A percentile compares a stretch with the other conserved stretches of the same genome.
phyloP scores from a whole-genome alignment of 371 early-diverging fungal species.

The Apophysomyces ossiformis region DNA sequence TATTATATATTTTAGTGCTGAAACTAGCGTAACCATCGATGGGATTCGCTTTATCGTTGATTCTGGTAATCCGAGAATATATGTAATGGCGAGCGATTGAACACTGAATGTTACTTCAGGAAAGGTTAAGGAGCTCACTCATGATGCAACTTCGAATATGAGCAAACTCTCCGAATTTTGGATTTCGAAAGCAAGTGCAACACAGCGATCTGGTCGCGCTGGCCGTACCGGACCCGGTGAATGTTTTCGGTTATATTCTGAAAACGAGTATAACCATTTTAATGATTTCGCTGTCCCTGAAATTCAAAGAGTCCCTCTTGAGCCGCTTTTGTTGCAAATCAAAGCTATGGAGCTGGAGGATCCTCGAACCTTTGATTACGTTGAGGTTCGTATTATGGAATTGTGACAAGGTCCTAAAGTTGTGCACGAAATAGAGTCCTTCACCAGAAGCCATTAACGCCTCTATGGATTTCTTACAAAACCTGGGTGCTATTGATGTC shows the following conservation, averaged over 20 bases:
- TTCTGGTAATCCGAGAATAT: conserved; percentile 50
- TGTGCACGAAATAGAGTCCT: conserved; percentile 43
- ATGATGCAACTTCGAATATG: conserved; percentile 55
- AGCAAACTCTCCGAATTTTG: conserved; percentile 70
- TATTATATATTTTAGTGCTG: conserved; percentile 33
- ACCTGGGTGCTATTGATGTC: conserved; percentile 60
- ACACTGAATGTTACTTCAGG: conserved; percentile 41
- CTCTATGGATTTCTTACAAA: conserved; percentile 63
- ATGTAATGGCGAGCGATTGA: not conserved
- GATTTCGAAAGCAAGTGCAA: conserved; percentile 75
- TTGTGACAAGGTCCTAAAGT: not conserved
- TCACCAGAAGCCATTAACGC: conserved; percentile 62
- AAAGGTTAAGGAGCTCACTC: conserved; percentile 71
- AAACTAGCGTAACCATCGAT: conserved; percentile 78
- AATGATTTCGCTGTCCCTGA: conserved; percentile 68
- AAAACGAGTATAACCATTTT: conserved; percentile 51
- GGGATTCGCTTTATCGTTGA: conserved; percentile 78
- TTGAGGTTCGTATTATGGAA: conserved; percentile 37
- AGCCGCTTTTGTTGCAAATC: conserved; percentile 77
- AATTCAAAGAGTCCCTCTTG: conserved; percentile 78
- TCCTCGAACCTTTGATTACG: conserved; percentile 57
- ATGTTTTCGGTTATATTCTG: conserved; percentile 62
- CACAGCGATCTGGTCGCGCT: conserved; percentile 88
- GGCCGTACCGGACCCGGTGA: conserved; percentile 85
- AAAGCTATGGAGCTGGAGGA: conserved; percentile 68